phyloP scores from a whole-genome alignment of 2,329 filamentous ascomycete genomes.

The Neofusicoccum umdonicola region DNA sequence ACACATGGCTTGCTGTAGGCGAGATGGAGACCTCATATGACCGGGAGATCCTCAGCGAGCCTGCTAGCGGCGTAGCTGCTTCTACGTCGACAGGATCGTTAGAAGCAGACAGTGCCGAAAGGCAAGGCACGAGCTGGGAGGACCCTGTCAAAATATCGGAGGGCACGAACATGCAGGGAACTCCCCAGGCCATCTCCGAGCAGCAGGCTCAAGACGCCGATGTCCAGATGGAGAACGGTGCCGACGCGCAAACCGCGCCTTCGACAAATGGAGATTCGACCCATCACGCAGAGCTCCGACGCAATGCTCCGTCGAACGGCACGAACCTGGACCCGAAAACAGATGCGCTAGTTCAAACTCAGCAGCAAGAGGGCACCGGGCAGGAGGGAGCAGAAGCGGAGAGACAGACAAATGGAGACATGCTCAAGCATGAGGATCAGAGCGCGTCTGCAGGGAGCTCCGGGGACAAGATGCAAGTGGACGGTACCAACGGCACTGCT shows the following conservation, averaged over 20 bases:
- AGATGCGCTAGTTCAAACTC: not conserved
- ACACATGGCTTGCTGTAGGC: constrained; percentile 61
- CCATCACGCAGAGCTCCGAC: not conserved
- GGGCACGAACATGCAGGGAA: not conserved
- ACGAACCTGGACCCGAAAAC: not conserved
- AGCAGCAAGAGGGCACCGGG: not conserved
- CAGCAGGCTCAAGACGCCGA: not conserved
- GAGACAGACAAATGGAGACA: constrained; percentile 1
- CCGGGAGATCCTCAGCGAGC: constrained; percentile 41
- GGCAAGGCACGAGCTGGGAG: constrained; percentile 8
- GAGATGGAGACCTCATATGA: constrained; percentile 52
- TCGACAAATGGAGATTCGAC: not conserved
- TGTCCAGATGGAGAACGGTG: constrained; percentile 9
- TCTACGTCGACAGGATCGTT: not conserved
- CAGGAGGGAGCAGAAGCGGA: not conserved
- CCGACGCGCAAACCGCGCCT: not conserved
- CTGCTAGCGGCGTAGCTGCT: not conserved
- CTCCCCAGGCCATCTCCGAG: not conserved
- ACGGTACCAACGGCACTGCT: not conserved
- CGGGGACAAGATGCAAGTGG: constrained; percentile 14
- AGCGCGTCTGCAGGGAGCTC: not conserved
- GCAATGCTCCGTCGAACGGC: not conserved
- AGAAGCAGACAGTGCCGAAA: not conserved
- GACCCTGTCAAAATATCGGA: not conserved
- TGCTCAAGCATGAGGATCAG: not conserved